Evolutionary conservation across 164 flowering plant genomes (phyloP).

Genomic region (Echeveria elegans): DNA sequence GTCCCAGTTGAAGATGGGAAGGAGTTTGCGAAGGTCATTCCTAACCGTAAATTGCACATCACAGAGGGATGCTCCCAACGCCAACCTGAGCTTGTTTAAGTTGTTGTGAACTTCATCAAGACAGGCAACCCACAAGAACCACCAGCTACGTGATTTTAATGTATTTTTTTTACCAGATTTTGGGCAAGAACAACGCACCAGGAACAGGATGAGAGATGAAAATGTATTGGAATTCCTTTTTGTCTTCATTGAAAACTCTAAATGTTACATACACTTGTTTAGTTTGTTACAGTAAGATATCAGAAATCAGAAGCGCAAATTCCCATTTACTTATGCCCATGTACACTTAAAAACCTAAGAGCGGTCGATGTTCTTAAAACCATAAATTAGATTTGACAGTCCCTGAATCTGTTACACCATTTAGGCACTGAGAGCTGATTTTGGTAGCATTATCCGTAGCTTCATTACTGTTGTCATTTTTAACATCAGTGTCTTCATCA

Average conservation of each 20-base stretch:
- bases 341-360: no score
- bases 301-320: no score
- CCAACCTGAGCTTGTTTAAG: conserved; percentile 45
- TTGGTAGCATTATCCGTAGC: background rate
- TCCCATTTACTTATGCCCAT: no score
- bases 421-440: background rate
- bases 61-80: conserved; percentile 61
- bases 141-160: no score
- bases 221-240: no score
- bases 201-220: no score
- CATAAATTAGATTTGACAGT: background rate
- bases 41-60: conserved; percentile 58
- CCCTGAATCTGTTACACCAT: background rate
- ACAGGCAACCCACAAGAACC: conserved; percentile 18
- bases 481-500: conserved; percentile 15
- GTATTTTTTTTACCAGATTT: no score
- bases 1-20: conserved; percentile 66
- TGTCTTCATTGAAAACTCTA: no score
- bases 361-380: background rate
- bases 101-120: conserved; percentile 44
- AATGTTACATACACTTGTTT: no score
- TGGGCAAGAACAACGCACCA: no score
- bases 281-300: no score
- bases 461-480: background rate
- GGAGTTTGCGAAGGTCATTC: conserved; percentile 63